Base-by-base conservation (phyloP, 1,284 basidiomycete genomes). In the Boletus semigastroideus region DNA sequence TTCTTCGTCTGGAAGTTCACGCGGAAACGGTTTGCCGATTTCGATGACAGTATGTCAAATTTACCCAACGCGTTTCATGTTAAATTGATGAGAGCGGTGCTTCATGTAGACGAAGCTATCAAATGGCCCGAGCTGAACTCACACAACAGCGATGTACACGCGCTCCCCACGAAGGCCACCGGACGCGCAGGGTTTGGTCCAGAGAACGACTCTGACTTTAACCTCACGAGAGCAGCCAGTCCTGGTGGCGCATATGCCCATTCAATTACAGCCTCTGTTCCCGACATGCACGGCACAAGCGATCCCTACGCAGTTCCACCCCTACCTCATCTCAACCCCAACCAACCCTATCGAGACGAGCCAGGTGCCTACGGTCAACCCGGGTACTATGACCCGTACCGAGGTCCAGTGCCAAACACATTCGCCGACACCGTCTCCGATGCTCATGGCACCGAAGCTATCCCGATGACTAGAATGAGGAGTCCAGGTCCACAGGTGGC, bases 1-100 rank as follows among this genome's bases (percentile, higher is more conserved):
- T 91, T 92, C 72, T 79, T 90, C 58, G 72, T 88, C 37, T 92
- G 90, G 90, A 92, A 92, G 68, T 81, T 90, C 64, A 87, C 84
- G 3, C 78, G 85, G 60, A 92, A 91, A 67, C 82, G 85, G 56
- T 82, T 83, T 64, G 59, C 72, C 49, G 84, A 87, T 58, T 89
- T 87, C 61, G 86, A 91, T 62, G 86, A 87, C 72, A 84, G 87
- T 87, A 69, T 61, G 86, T 80, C 40, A 11, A 46, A 34, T 58
- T n/a, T 57, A 61, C 44, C 37, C 55, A 58, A 65, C n/a, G 1
- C 14, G 50, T 52, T 56, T 45, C 48, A 46, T 42, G 11, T 41
- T 25, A 27, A 17, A 56, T 48, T 52, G 41, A 56, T 44, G 43
- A 17, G 17, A 39, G 42, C 17, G 17, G n/a, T 42, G 44, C n/a